phyloP scores from a whole-genome alignment of 352 stramenopile species.

The Phytopythium montanum region DNA sequence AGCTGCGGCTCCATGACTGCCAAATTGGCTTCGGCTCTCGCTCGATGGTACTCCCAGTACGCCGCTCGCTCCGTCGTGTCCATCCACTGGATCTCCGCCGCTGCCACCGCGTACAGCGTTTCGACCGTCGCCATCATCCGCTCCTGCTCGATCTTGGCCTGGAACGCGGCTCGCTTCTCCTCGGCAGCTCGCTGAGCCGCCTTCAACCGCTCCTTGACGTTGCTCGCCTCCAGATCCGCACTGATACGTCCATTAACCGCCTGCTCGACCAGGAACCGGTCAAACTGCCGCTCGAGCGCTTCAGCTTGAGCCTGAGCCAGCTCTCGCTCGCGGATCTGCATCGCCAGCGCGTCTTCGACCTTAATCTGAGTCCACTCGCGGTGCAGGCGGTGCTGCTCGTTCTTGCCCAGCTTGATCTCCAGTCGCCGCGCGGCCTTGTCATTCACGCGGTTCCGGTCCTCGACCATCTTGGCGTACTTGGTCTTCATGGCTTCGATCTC shows the following conservation, averaged over 20 bases:
- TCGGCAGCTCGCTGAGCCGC: slow-evolving; percentile 45
- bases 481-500: slow-evolving; percentile 70
- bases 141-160: slow-evolving; percentile 57
- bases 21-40: slow-evolving; percentile 28
- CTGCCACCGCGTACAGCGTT: slow-evolving; percentile 32
- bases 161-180: slow-evolving; percentile 39
- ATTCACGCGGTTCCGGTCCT: slow-evolving; percentile 53
- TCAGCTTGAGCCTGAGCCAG: slow-evolving; percentile 34
- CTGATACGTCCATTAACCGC: slow-evolving; percentile 40
- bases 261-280: slow-evolving; percentile 64
- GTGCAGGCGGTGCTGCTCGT: slow-evolving; percentile 70
- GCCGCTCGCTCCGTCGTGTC: slow-evolving; percentile 30
- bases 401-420: slow-evolving; percentile 79
- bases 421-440: slow-evolving; percentile 64
- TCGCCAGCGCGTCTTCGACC: slow-evolving; percentile 54
- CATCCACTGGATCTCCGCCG: slow-evolving; percentile 47
- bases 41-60: slow-evolving; percentile 29
- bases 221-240: slow-evolving; percentile 40
- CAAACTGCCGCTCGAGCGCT: slow-evolving; percentile 48
- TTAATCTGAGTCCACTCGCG: slow-evolving; percentile 69
- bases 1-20: slow-evolving; percentile 36
- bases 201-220: slow-evolving; percentile 32
- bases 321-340: slow-evolving; percentile 53
- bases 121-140: slow-evolving; percentile 63
- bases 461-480: slow-evolving; percentile 68